Evolutionary conservation across 2,329 filamentous ascomycete genomes (phyloP), one percentile per base, ranked within the genome.

Genomic region (Alternaria gaisen): DNA sequence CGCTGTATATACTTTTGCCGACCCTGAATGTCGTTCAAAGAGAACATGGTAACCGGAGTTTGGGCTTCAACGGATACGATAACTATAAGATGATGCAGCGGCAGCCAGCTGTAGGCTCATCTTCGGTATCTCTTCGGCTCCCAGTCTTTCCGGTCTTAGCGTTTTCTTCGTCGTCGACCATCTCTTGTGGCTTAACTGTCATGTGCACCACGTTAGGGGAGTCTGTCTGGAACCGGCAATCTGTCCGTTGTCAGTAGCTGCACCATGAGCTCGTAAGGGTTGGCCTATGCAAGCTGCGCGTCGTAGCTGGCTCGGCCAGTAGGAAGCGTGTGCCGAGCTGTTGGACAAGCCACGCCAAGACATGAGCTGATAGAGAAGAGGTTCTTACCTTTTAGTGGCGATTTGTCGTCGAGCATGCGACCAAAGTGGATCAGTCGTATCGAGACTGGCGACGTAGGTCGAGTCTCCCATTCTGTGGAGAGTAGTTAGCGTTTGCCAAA

Each of bases 341-440:
- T 56, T 41, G 53, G 56, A 68, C 63, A 63, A 69, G 63, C 61
- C 59, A 61, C 61, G 66, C 67, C 64, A 68, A 73, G 56, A 62
- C 48, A 60, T 42, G 48, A 36, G 32, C 0, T 9, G 38, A 59
- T 20, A 34, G 40, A 42, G 40, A 41, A 41, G 38, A 42, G 22
- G 50, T 86, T 74, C 73, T 65, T 86, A 97, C 94, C 93, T 82
- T 89, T 93, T 64, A 98, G 80, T 66, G 87, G 88, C 59, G 91
- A 88, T 80, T 97, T 97, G 73, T 97, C 94, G 70, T 97, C 93
- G 68, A 97, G 82, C 77, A 97, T 83, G 76, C 94, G 93, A 53
- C 94, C 94, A 79, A 97, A 95, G 65, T 93, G 91, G 73, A 98
- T 97, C 71, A 98, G 81, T 52, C 94, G 86, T 82, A 98, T 98